phyloP scores from a whole-genome alignment of 164 flowering plant species.

The Nelumbo lutea region DNA sequence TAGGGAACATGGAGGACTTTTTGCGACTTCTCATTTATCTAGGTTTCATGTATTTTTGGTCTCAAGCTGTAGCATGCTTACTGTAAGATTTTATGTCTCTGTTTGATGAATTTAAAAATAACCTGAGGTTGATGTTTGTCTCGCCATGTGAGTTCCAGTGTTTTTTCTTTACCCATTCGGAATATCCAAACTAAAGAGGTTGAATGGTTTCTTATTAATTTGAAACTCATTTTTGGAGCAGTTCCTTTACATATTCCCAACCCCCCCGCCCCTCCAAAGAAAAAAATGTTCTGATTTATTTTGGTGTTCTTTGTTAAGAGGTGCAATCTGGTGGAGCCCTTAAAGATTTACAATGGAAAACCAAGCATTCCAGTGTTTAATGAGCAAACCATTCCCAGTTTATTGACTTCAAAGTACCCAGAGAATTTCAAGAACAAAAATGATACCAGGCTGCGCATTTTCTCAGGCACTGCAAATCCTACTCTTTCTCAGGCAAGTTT shows the following conservation, averaged over 20 bases:
- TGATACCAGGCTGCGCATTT: conserved; percentile 67
- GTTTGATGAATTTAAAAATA: background rate
- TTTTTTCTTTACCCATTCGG: background rate
- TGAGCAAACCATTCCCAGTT: conserved; percentile 26
- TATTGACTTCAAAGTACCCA: conserved; percentile 26
- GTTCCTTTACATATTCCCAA: background rate
- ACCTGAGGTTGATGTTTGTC: background rate
- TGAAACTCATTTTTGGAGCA: background rate
- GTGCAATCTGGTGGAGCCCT: conserved; percentile 50
- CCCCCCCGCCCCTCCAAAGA: background rate
- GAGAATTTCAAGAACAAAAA: conserved; percentile 14
- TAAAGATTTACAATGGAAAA: conserved; percentile 54
- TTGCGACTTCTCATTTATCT: background rate
- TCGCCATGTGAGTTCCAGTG: background rate
- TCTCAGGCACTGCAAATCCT: conserved; percentile 94
- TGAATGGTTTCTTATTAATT: background rate
- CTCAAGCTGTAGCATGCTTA: background rate
- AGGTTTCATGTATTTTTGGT: background rate
- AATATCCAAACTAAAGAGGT: background rate
- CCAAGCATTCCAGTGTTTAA: conserved; percentile 34
- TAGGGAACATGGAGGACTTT: background rate
- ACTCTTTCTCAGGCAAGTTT: conserved; percentile 65
- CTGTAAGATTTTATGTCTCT: background rate
- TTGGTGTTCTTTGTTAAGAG: conserved; percentile 27
- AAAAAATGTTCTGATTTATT: background rate